Percentiles rank a stretch among this genome's conserved stretches.
These are phyloP conservation scores for Shiraia bambusicola DNA, from an alignment of 2,329 filamentous ascomycete genomes.

Conservation along the genomic window DNA sequence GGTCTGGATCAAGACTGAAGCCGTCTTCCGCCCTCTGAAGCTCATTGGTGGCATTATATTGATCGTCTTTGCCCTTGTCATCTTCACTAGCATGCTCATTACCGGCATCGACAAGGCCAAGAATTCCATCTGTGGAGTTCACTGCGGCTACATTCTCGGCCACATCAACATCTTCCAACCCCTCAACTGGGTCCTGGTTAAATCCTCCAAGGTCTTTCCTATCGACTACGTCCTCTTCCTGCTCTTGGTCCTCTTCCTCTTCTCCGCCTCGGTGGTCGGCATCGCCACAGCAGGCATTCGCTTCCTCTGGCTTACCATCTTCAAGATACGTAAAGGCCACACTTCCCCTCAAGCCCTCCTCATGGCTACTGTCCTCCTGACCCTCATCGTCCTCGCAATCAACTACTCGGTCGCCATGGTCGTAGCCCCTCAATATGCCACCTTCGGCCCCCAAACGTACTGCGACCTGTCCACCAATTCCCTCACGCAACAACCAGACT, in stretches of 20 bases:
- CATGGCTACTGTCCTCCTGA: conserved; percentile 86
- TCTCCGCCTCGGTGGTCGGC: conserved; percentile 82
- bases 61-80: conserved; percentile 69
- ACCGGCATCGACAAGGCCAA: conserved; percentile 95
- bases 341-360: conserved; percentile 91
- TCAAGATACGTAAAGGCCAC: conserved; percentile 84
- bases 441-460: conserved; percentile 91
- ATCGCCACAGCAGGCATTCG: conserved; percentile 87
- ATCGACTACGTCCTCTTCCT: conserved; percentile 91
- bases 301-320: conserved; percentile 93
- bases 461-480: conserved; percentile 71
- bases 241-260: conserved; percentile 81
- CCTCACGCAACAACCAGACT: conserved; percentile 71
- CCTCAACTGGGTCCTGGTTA: conserved; percentile 84
- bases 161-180: conserved; percentile 92
- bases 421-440: conserved; percentile 93
- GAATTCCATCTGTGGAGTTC: conserved; percentile 87
- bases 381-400: conserved; percentile 83
- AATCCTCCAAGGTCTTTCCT: conserved; percentile 80
- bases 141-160: conserved; percentile 89
- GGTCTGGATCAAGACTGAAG: conserved; percentile 76
- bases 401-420: conserved; percentile 93
- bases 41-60: conserved; percentile 80
- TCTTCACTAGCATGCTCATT: conserved; percentile 91
- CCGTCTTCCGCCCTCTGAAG: conserved; percentile 84